phyloP scores from a whole-genome alignment of 192 early-diverging fungal species.

The Podila minutissima region DNA sequence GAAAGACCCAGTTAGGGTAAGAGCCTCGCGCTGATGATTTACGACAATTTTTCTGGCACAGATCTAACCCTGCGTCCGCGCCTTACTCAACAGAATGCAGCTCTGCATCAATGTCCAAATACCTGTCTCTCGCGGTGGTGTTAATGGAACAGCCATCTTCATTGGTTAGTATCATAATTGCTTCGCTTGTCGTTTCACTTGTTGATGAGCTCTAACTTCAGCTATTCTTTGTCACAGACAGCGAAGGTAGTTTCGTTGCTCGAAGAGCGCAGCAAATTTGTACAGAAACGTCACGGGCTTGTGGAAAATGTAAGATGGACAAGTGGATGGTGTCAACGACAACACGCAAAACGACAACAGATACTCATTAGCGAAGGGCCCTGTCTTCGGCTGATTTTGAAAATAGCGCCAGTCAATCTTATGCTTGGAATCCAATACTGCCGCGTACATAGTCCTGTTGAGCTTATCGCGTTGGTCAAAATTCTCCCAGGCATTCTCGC shows the following conservation, averaged over 20 bases:
- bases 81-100: constrained; percentile 16
- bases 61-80: neutral
- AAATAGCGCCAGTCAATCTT: neutral
- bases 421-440: constrained; percentile 46
- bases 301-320: neutral
- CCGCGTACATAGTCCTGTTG: constrained; percentile 44
- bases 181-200: neutral
- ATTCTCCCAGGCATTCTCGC: constrained; percentile 16
- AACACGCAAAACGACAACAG: too few relatives aligned
- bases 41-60: neutral
- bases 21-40: neutral
- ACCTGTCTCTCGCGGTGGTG: constrained; percentile 5
- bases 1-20: constrained; percentile 49
- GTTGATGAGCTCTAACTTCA: too few relatives aligned
- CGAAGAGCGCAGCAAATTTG: constrained; percentile 22
- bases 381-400: neutral
- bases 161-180: constrained; percentile 11
- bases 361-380: too few relatives aligned
- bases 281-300: neutral
- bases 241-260: constrained; percentile 49
- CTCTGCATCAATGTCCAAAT: constrained; percentile 46
- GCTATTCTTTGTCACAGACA: constrained; percentile 9
- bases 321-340: too few relatives aligned
- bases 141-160: constrained; percentile 35
- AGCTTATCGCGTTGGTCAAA: constrained; percentile 43